Percentiles rank a stretch among this genome's conserved stretches.
Evolutionary conservation across 2,329 filamentous ascomycete species (phyloP).

Genomic region (Sclerotinia spermophila): DNA sequence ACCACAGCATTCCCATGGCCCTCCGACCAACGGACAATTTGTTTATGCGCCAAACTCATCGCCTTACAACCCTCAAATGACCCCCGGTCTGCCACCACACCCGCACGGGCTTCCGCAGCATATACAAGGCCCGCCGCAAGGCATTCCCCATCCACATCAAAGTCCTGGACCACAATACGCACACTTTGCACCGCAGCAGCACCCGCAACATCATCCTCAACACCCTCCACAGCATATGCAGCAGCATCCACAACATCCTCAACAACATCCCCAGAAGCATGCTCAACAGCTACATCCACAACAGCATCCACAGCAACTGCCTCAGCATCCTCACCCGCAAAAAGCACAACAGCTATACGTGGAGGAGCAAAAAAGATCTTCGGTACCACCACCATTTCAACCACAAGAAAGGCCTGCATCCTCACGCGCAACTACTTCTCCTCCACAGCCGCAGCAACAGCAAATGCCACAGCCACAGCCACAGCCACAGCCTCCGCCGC

Average conservation of each 20-base stretch:
- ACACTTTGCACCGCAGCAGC: constrained; percentile 39
- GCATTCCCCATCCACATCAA: constrained; percentile 33
- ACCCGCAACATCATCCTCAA: constrained; percentile 32
- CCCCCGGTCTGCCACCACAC: constrained; percentile 38
- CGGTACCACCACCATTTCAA: constrained; percentile 67
- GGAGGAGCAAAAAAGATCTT: constrained; percentile 71
- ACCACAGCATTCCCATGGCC: constrained; percentile 55
- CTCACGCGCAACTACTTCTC: constrained; percentile 49
- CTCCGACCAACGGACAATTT: constrained; percentile 63
- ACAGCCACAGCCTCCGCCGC: constrained; percentile 40
- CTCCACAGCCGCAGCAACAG: constrained; percentile 57
- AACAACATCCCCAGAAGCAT: constrained; percentile 30
- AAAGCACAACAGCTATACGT: constrained; percentile 65
- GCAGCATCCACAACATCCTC: constrained; percentile 48
- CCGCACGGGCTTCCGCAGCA: constrained; percentile 39
- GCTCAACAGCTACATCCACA: background rate
- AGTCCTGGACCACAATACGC: constrained; percentile 42
- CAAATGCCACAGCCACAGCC: constrained; percentile 50
- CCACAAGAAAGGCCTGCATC: constrained; percentile 51
- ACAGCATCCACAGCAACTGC: constrained; percentile 37
- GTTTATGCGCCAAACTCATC: constrained; percentile 82
- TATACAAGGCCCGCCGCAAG: constrained; percentile 23
- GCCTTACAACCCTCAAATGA: constrained; percentile 70
- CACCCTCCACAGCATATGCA: constrained; percentile 40
- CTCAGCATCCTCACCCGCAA: constrained; percentile 44